Evolutionary conservation across 768 basidiomycete species (phyloP), one percentile per base, ranked within the genome.

Genomic region (Naganishia kalamii): DNA sequence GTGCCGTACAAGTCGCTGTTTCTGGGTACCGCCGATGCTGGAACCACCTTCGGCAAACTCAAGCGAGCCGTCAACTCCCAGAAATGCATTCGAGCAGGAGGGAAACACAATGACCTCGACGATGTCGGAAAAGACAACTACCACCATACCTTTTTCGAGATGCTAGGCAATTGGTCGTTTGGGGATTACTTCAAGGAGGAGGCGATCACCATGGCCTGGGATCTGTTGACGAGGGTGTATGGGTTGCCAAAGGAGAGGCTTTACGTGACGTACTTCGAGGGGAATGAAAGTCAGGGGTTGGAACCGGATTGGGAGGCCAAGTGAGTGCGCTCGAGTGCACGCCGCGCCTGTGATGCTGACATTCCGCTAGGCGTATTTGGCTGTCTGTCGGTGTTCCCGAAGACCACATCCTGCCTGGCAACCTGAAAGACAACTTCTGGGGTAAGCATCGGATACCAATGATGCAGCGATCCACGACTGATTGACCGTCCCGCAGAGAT

Each of bases 111-210:
- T 70, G 96, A 99, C 79, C 83, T 99, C 65, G 96, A 99, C 76
- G 96, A 99, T 79, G 96, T 99, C 65, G 96, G 96, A 43, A 94
- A 92, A 79, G 96, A 97, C 47, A 62, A 49, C 1, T 97, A 97
- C 78, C 94, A 97, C 66, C 80, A 94, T 74, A 96, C 91, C 1
- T 93, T 94, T 81, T 99, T 99, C 74, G 96, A 99, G 80, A 99
- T 99, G 96, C 80, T 99, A 68, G 96, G 96, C 41, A 99, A 99
- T 78, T 99, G 96, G 96, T 97, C 93, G 4, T 99, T 98, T 71
- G 96, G 96, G 0, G 93, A 99, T 79, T 99, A 99, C 81, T 99
- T 99, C 86, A 99, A 99, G 85, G 87, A 88, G 84, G 96, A 98
- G 69, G 94, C 96, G 1, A 88, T 96, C 64, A 80, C 78, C 21